phyloP scores from a whole-genome alignment of 1,139 yeast genomes.

The Magnusiomyces fungicola region DNA sequence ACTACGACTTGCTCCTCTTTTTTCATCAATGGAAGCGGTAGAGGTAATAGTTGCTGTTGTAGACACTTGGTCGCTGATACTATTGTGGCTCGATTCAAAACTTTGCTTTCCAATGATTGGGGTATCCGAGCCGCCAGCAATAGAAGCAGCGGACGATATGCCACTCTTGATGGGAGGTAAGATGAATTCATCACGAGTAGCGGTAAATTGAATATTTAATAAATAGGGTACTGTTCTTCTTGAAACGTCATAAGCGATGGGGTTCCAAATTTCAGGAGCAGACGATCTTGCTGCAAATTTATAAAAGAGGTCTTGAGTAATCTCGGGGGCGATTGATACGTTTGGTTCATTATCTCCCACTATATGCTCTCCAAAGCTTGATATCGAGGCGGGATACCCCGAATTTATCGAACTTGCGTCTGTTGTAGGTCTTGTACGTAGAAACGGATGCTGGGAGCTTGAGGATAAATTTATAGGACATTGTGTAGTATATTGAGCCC shows the following conservation, averaged over 20 bases:
- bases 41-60: conserved; percentile 1
- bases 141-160: background rate
- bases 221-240: conserved; percentile 15
- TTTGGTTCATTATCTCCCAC: conserved; percentile 7
- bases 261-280: conserved; percentile 12
- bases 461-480: background rate
- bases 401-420: background rate
- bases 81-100: background rate
- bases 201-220: conserved; percentile 22
- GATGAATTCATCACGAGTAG: conserved; percentile 9
- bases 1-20: conserved; percentile 1
- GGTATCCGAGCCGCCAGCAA: background rate
- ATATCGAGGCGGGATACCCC: background rate
- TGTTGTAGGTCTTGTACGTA: background rate
- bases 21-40: conserved; percentile 1
- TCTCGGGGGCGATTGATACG: conserved; percentile 1
- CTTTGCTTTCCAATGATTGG: background rate
- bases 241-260: conserved; percentile 10
- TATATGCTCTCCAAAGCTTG: background rate
- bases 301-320: conserved; percentile 15
- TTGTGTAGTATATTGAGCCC: background rate
- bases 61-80: background rate
- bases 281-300: conserved; percentile 11
- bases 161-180: conserved; percentile 11
- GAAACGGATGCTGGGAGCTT: background rate